Evolutionary conservation across 2,329 filamentous ascomycete species (phyloP), one percentile per base, ranked within the genome.

Genomic region (Ophiostoma ulmi): DNA sequence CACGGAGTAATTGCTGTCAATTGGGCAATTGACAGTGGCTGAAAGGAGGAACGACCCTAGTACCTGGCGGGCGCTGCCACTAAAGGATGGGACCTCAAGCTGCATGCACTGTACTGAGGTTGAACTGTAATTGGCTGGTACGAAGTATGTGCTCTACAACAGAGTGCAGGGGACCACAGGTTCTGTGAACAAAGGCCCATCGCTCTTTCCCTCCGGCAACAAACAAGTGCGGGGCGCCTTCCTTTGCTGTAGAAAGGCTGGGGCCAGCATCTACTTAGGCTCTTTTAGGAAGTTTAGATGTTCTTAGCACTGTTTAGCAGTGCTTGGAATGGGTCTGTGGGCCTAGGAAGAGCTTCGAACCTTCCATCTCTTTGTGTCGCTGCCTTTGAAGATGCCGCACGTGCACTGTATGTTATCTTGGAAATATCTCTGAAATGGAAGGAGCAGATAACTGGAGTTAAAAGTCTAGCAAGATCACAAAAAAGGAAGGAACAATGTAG

Each of bases 331-430:
- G 69, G 52, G 71, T 70, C 70, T 55, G 58, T 26, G 7, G 39
- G 35, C 20, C 7, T 63, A 68, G 35, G 73, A 74, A 74, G 41
- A 72, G 70, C 70, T 75, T 75, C 70, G 74, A 75, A 75, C 41
- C 67, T 73, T 74, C 74, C n/a, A 73, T 70, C 26, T 63, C 58
- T 63, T 63, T 63, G 58, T 63, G 20, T 63, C 58, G 26, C 26
- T 39, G 64, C 39, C 39, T 48, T n/a, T 26, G 36, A 68, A 67
- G 58, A 63, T 17, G 26, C 22, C 22, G 26, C 58, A 63, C 58
- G 58, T 63, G 58, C 58, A 48, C 44, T n/a, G 5, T 2, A 44
- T 44, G 11, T 39, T 31, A 31, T 31, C 31, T 31, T 3, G 4
- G 38, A 8, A 6, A 14, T 44, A 44, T 44, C 14, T 13, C 14